These are phyloP conservation scores for Coemansia sp. DNA, from an alignment of 371 early-diverging fungal species.

Conservation along the genomic window DNA sequence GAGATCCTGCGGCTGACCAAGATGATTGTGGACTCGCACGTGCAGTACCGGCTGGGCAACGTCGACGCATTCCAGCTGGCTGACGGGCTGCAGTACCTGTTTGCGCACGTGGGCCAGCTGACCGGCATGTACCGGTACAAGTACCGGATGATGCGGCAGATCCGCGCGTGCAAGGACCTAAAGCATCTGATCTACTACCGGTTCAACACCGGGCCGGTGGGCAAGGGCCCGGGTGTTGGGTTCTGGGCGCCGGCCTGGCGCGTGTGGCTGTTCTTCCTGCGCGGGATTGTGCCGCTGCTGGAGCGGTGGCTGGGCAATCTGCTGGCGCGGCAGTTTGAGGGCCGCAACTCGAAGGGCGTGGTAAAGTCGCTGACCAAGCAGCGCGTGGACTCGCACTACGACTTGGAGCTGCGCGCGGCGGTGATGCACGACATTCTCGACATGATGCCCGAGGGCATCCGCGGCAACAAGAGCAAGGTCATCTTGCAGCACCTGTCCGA, in stretches of 20 bases:
- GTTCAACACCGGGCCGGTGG: conserved; percentile 95
- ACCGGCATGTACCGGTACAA: conserved; percentile 99
- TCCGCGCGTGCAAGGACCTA: conserved; percentile 94
- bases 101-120: conserved; percentile 98
- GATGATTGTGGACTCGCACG: conserved; percentile 95
- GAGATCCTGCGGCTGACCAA: conserved; percentile 98
- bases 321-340: conserved; percentile 97
- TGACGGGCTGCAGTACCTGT: conserved; percentile 96
- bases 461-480: conserved; percentile 92
- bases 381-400: conserved; percentile 97
- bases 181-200: conserved; percentile 94
- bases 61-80: conserved; percentile 97
- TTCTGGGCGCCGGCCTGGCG: conserved; percentile 99
- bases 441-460: conserved; percentile 98
- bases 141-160: conserved; percentile 97
- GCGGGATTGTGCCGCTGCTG: conserved; percentile 96
- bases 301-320: conserved; percentile 98
- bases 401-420: conserved; percentile 94
- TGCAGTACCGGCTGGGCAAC: conserved; percentile 95
- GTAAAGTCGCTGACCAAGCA: conserved; percentile 99
- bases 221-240: conserved; percentile 96
- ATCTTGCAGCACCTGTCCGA: conserved; percentile 97
- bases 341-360: conserved; percentile 94
- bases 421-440: conserved; percentile 97
- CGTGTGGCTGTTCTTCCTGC: conserved; percentile 98